Conservation (phyloP, 768 basidiomycete genomes). For the Naematelia encephala region DNA sequence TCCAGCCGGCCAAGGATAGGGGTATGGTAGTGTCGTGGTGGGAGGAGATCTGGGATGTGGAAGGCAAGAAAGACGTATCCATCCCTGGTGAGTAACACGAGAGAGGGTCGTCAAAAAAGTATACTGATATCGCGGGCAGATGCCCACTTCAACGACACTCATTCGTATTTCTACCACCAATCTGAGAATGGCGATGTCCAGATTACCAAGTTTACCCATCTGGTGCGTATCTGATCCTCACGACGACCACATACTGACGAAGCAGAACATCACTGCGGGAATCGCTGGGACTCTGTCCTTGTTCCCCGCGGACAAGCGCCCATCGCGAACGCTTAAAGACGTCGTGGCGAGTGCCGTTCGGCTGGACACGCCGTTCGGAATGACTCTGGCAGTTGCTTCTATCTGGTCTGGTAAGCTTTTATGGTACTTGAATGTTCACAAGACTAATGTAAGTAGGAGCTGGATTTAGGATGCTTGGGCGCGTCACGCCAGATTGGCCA, state of each 20-base stretch:
- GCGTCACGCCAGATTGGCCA: slow-evolving; percentile 16
- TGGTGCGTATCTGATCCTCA: slow-evolving; percentile 45
- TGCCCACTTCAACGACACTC: slow-evolving; percentile 51
- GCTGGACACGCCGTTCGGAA: slow-evolving; percentile 71
- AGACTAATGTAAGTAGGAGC: slow-evolving; percentile 22
- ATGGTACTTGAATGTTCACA: neutral
- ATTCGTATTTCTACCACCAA: slow-evolving; percentile 53
- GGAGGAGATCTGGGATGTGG: slow-evolving; percentile 60
- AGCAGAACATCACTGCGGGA: slow-evolving; percentile 74
- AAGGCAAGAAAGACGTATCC: slow-evolving; percentile 54
- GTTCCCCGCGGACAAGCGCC: slow-evolving; percentile 66
- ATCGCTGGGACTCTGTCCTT: slow-evolving; percentile 74
- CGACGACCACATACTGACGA: slow-evolving; percentile 4
- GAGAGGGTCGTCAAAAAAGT: neutral
- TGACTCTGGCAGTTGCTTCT: slow-evolving; percentile 74
- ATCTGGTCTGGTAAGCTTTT: slow-evolving; percentile 49
- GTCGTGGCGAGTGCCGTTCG: slow-evolving; percentile 72
- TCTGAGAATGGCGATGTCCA: slow-evolving; percentile 43
- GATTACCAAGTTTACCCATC: slow-evolving; percentile 60
- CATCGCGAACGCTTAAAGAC: slow-evolving; percentile 63
- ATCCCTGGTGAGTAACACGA: slow-evolving; percentile 13
- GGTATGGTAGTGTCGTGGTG: slow-evolving; percentile 59
- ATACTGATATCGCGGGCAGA: slow-evolving; percentile 13
- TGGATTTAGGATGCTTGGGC: slow-evolving; percentile 39
- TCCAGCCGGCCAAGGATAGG: slow-evolving; percentile 55